Percentiles rank a stretch among this genome's conserved stretches.
Conservation (phyloP, 768 basidiomycete genomes). For the Cantharellus anzutake region DNA sequence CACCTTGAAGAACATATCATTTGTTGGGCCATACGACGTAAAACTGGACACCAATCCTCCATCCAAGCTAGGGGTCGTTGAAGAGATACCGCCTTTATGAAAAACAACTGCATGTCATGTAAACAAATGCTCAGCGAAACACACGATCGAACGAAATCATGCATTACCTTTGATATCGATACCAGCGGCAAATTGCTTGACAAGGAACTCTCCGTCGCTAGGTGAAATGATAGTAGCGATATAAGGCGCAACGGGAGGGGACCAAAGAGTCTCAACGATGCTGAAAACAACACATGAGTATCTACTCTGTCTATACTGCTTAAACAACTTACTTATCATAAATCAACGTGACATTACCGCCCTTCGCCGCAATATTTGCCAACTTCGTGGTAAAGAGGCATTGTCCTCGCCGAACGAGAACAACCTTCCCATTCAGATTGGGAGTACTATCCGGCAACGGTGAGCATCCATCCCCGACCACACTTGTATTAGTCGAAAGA, state of each 20-base stretch:
- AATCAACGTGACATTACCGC: conserved; percentile 8
- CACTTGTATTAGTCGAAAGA: conserved; percentile 14
- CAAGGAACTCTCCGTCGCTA: neutral
- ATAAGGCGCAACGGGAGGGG: neutral
- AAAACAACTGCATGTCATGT: neutral
- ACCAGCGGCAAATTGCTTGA: neutral
- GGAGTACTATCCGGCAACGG: conserved; percentile 15
- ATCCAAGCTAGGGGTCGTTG: neutral
- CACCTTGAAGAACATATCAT: conserved; percentile 11
- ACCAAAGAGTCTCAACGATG: too few species aligned
- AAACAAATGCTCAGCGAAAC: too few species aligned
- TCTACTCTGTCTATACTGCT: neutral
- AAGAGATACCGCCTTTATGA: neutral
- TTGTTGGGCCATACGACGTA: conserved; percentile 19
- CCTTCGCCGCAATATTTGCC: conserved; percentile 11
- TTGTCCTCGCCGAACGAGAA: conserved; percentile 19
- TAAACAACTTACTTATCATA: conserved; percentile 6
- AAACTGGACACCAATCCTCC: conserved; percentile 15
- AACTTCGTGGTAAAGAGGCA: conserved; percentile 17
- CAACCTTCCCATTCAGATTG: conserved; percentile 17
- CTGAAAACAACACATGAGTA: neutral
- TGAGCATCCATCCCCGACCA: conserved; percentile 17
- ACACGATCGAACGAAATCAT: too few species aligned
- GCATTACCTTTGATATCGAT: neutral
- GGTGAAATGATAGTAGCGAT: neutral